Evolutionary conservation across 2,329 filamentous ascomycete species (phyloP).

Genomic region (Curvularia lunata): DNA sequence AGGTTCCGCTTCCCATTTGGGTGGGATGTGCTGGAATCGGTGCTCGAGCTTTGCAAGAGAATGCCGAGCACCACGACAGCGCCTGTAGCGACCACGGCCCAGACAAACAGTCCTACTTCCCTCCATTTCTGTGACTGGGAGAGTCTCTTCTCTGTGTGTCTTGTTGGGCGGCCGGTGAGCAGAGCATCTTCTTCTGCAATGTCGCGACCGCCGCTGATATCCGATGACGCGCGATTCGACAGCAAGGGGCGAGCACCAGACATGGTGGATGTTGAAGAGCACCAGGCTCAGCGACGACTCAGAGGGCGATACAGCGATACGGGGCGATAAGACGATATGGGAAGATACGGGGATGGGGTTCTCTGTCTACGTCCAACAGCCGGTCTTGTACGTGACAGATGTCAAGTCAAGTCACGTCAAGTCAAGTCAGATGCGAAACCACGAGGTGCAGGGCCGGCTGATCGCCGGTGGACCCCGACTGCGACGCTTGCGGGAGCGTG

Average conservation of each 20-base stretch:
- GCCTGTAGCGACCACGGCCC: slow-evolving; percentile 82
- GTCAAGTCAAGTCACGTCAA: slow-evolving; percentile 1
- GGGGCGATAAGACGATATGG: neutral
- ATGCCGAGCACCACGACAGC: slow-evolving; percentile 81
- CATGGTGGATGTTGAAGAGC: slow-evolving; percentile 35
- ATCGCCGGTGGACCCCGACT: slow-evolving; percentile 14
- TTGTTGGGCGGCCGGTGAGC: slow-evolving; percentile 60
- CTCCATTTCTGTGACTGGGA: slow-evolving; percentile 65
- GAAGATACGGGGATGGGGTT: slow-evolving; percentile 19
- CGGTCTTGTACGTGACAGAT: slow-evolving; percentile 3
- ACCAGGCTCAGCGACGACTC: neutral
- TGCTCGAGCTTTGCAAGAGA: slow-evolving; percentile 69
- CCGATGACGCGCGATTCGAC: slow-evolving; percentile 62
- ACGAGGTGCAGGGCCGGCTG: slow-evolving; percentile 21
- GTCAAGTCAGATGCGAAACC: slow-evolving; percentile 1
- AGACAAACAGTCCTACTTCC: slow-evolving; percentile 78
- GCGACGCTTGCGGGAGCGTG: neutral
- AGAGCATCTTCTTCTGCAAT: slow-evolving; percentile 69
- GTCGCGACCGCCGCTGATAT: slow-evolving; percentile 61
- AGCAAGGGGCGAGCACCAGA: slow-evolving; percentile 60
- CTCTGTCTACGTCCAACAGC: neutral
- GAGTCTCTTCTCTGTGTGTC: slow-evolving; percentile 27
- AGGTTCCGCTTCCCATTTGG: slow-evolving; percentile 80
- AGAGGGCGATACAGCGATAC: slow-evolving; percentile 17
- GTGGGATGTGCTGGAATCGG: slow-evolving; percentile 36